phyloP scores from a whole-genome alignment of 768 basidiomycete genomes.

The Naganishia antarctica region DNA sequence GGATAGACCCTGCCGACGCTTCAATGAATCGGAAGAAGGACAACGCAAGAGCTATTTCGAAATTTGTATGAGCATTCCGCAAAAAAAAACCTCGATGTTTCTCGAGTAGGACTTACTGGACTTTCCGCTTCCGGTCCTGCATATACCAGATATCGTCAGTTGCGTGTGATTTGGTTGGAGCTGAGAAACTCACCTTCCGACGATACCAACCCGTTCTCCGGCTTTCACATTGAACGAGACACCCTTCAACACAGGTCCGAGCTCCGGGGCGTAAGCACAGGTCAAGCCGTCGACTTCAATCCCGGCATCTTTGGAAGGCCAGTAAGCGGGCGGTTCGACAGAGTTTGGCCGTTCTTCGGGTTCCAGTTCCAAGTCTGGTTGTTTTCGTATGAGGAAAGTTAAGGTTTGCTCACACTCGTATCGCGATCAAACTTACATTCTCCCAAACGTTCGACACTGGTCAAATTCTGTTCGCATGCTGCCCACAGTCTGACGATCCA shows the following conservation, averaged over 20 bases:
- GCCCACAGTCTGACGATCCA: slow-evolving; percentile 52
- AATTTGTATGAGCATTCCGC: background rate
- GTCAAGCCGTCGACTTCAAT: slow-evolving; percentile 50
- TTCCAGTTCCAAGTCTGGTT: slow-evolving; percentile 46
- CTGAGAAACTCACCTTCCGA: slow-evolving; percentile 33
- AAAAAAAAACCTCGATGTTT: background rate
- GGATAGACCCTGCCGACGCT: slow-evolving; percentile 45
- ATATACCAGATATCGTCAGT: too few species aligned
- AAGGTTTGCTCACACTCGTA: too few species aligned
- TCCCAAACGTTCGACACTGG: slow-evolving; percentile 51
- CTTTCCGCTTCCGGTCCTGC: slow-evolving; percentile 29
- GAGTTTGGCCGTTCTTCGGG: slow-evolving; percentile 41
- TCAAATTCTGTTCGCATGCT: slow-evolving; percentile 38
- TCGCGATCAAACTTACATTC: slow-evolving; percentile 45
- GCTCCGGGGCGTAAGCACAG: slow-evolving; percentile 46
- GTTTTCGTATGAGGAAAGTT: too few species aligned
- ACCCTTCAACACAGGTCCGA: slow-evolving; percentile 49
- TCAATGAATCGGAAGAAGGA: slow-evolving; percentile 53
- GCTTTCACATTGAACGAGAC: slow-evolving; percentile 50
- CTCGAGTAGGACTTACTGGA: slow-evolving; percentile 24
- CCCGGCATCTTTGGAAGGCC: slow-evolving; percentile 47
- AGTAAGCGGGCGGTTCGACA: slow-evolving; percentile 50
- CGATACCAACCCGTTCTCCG: slow-evolving; percentile 51
- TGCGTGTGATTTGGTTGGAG: too few species aligned
- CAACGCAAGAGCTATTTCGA: slow-evolving; percentile 47